These are phyloP conservation scores for Mrakia gelida DNA, from an alignment of 768 basidiomycete species.

Conservation along the genomic window DNA sequence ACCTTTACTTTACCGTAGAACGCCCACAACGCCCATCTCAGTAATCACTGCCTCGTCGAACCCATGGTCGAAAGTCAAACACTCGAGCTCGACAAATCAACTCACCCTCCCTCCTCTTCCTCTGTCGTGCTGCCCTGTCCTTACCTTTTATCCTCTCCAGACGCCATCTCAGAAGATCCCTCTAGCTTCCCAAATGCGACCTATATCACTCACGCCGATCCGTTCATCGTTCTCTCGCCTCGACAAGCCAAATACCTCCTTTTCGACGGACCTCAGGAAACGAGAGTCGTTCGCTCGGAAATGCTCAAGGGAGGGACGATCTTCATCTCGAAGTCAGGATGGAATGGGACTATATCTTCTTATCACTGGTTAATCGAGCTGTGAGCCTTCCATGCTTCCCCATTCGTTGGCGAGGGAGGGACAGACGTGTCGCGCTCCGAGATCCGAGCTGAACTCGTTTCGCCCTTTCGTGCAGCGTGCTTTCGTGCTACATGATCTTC, in stretches of 20 bases:
- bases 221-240: conserved; percentile 7
- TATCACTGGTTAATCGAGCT: background rate
- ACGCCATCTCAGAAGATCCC: background rate
- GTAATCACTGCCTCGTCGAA: no score
- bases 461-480: background rate
- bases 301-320: conserved; percentile 2
- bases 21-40: no score
- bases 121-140: no score
- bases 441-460: background rate
- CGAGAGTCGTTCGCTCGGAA: background rate
- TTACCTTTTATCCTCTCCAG: background rate
- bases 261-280: background rate
- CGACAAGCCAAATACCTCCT: background rate
- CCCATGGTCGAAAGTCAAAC: no score
- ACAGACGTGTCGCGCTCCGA: background rate
- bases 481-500: background rate
- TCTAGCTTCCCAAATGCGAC: background rate
- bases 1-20: no score
- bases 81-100: no score
- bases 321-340: background rate
- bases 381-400: background rate
- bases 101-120: no score
- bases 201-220: background rate
- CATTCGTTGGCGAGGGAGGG: background rate
- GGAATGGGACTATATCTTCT: background rate